phyloP scores from a whole-genome alignment of 176 grass and related monocot species.

The Oryza glaberrima region DNA sequence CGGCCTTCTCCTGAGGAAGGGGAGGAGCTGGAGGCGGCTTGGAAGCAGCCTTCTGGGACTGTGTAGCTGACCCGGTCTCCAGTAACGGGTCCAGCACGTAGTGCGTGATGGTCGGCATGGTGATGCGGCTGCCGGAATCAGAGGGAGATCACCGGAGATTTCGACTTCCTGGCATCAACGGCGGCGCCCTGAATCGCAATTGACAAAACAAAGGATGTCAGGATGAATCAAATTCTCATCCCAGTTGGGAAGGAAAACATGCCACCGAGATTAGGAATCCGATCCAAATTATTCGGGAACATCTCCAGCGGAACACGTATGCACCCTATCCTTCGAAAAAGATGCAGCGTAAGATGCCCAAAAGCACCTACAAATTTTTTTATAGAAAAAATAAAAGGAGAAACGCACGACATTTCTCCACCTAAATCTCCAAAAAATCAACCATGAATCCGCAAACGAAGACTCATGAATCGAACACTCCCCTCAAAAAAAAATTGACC shows the following conservation, averaged over 20 bases:
- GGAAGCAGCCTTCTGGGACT: constrained; percentile 26
- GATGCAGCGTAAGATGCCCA: constrained; percentile 5
- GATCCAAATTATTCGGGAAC: constrained; percentile 55
- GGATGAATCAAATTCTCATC: constrained; percentile 23
- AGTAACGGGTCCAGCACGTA: constrained; percentile 66
- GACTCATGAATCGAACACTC: constrained; percentile 13
- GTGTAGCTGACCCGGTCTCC: constrained; percentile 48
- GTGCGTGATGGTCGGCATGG: constrained; percentile 74
- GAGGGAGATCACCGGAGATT: constrained; percentile 25
- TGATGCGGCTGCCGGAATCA: constrained; percentile 23
- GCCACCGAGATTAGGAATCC: constrained; percentile 15
- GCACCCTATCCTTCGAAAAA: constrained; percentile 16
- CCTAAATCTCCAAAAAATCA: background rate
- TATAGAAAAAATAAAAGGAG: background rate
- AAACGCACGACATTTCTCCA: constrained; percentile 8
- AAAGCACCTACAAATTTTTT: constrained; percentile 27
- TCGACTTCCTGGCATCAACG: constrained; percentile 34
- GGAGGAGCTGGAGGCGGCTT: constrained; percentile 36
- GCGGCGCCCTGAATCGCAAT: constrained; percentile 48
- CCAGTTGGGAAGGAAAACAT: background rate
- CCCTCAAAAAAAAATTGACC: constrained; percentile 11
- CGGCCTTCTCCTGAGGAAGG: constrained; percentile 12
- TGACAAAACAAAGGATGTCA: constrained; percentile 5
- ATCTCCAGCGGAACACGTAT: constrained; percentile 34
- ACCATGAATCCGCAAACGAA: constrained; percentile 6